Base-by-base conservation (phyloP, 2,329 filamentous ascomycete species). In the Botryotinia calthae region DNA sequence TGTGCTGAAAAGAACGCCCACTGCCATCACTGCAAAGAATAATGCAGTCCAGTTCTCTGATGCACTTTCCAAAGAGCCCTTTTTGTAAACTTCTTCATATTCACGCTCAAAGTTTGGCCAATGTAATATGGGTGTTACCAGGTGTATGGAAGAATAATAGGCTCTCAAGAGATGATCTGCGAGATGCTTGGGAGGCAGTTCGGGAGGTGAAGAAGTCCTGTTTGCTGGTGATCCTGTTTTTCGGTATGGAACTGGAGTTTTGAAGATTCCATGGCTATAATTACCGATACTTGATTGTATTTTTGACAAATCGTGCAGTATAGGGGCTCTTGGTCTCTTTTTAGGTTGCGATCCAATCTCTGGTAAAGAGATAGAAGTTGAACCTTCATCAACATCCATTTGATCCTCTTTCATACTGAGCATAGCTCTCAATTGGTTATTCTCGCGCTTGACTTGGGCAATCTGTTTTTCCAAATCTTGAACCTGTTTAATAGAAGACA, bases 401-500 rank as follows among this genome's bases (percentile, higher is more conserved):
- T 84, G 84, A 71, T 80, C 77, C n/a, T 81, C 79, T 71, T 76
- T 76, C 46, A 78, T 75, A 69, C 83, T 83, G 61, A 93, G 83
- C 79, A 90, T 88, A 44, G 91, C 89, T 70, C 89, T 89, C 56
- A 97, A 84, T 74, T 90, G 91, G 72, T 85, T 87, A 79, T 97
- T 95, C 81, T 97, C 93, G 73, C 93, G 90, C 80, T 91, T 93
- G 58, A 96, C 87, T 70, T 91, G 88, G 64, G 92, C 88, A 79
- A 98, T 89, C 82, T 98, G 95, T 82, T 94, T 96, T 83, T 98
- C 95, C 40, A 99, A 86, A 81, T 99, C 96, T 83, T 98, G 96
- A 20, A 98, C 93, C 85, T 98, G 96, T 88, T 98, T 99, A 84
- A 98, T 98, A 1, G 95, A 98, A 28, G 96, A 98, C 96, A 99